A percentile compares a stretch with the other conserved stretches of the same genome.
Evolutionary conservation across 176 grass and related monocot species (phyloP).

Genomic region (Aegilops longissima): DNA sequence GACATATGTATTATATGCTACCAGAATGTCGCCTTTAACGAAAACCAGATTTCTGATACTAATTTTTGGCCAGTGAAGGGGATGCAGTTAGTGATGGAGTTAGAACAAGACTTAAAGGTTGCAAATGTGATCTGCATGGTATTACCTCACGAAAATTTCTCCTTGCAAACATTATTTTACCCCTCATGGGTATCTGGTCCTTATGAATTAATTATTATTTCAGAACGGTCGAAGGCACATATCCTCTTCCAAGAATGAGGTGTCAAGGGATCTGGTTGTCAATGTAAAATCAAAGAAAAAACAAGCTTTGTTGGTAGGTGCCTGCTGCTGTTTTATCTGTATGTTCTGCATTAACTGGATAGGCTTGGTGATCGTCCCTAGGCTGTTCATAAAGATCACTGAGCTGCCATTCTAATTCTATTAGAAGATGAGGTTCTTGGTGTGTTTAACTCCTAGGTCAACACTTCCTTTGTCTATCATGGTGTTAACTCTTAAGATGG

Average conservation of each 20-base stretch:
- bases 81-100: slow-evolving; percentile 97
- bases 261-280: slow-evolving; percentile 98
- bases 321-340: slow-evolving; percentile 32
- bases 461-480: not conserved
- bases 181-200: slow-evolving; percentile 4
- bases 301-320: slow-evolving; percentile 85
- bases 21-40: slow-evolving; percentile 8
- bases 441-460: slow-evolving; percentile 14
- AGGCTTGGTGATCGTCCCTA: slow-evolving; percentile 8
- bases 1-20: not conserved
- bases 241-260: slow-evolving; percentile 81
- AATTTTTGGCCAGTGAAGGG: slow-evolving; percentile 90
- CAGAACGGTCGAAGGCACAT: slow-evolving; percentile 92
- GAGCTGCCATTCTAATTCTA: not conserved
- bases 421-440: not conserved
- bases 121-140: slow-evolving; percentile 97
- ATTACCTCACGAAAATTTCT: slow-evolving; percentile 31
- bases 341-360: slow-evolving; percentile 17
- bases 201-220: slow-evolving; percentile 45
- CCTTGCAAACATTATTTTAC: slow-evolving; percentile 2
- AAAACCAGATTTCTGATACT: slow-evolving; percentile 44
- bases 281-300: slow-evolving; percentile 98
- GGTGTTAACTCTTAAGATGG: not conserved
- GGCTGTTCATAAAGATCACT: slow-evolving; percentile 17
- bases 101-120: slow-evolving; percentile 97